phyloP scores from a whole-genome alignment of 768 basidiomycete genomes.

The Macrolepiota albuminosa region DNA sequence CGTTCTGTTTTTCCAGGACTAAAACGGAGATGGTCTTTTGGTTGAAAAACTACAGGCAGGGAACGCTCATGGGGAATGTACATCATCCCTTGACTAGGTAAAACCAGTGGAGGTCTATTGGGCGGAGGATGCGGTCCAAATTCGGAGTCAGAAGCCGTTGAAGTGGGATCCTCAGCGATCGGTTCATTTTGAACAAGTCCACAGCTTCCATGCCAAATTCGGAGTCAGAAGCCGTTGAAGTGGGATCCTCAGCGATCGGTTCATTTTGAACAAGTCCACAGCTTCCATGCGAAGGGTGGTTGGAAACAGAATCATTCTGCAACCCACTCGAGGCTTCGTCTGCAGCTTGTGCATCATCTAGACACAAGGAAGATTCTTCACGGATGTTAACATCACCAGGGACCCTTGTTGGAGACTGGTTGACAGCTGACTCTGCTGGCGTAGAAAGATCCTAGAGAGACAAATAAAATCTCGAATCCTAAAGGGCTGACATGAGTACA shows the following conservation, averaged over 20 bases:
- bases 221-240: too few relatives aligned
- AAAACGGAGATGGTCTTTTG: background rate
- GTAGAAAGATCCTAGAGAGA: slow-evolving; percentile 6
- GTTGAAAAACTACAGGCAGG: background rate
- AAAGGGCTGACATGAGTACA: background rate
- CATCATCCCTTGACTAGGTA: background rate
- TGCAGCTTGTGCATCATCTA: background rate
- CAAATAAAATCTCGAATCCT: slow-evolving; percentile 13
- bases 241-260: background rate
- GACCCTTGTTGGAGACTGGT: background rate
- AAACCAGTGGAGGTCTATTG: background rate
- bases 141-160: background rate
- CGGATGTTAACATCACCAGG: background rate
- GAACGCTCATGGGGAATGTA: background rate
- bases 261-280: background rate
- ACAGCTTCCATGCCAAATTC: background rate
- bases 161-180: background rate
- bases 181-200: background rate
- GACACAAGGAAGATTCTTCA: background rate
- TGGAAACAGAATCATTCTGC: background rate
- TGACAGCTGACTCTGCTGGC: background rate
- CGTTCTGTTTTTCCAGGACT: slow-evolving; percentile 1
- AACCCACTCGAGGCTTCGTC: background rate
- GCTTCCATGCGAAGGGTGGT: background rate
- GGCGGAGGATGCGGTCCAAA: background rate